Conservation (phyloP, 352 stramenopile genomes). For the Aphanomyces invadans region DNA sequence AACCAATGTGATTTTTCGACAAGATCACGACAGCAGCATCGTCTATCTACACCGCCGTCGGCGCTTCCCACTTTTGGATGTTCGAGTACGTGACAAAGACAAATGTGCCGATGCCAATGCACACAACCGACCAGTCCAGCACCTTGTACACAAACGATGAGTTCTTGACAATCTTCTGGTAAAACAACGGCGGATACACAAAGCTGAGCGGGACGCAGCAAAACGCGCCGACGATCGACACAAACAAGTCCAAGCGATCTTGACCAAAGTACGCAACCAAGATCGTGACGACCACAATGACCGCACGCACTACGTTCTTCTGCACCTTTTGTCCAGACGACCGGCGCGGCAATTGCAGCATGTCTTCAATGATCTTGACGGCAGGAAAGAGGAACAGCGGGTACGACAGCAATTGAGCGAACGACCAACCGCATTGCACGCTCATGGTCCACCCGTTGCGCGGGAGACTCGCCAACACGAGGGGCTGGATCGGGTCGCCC, state of each 20-base stretch:
- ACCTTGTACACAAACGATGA: constrained; percentile 4
- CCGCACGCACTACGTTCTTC: constrained; percentile 59
- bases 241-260: constrained; percentile 59
- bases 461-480: constrained; percentile 48
- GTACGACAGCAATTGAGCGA: constrained; percentile 62
- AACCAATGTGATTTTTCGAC: too few species aligned
- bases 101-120: constrained; percentile 49
- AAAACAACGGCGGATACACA: constrained; percentile 64
- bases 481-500: constrained; percentile 49
- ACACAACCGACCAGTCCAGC: constrained; percentile 41
- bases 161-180: constrained; percentile 31
- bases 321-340: constrained; percentile 53
- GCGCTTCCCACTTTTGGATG: constrained; percentile 50
- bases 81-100: constrained; percentile 74
- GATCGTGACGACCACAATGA: constrained; percentile 51
- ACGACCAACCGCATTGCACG: constrained; percentile 55
- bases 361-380: constrained; percentile 62
- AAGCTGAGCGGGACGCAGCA: constrained; percentile 65
- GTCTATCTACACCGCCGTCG: too few species aligned
- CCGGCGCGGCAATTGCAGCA: constrained; percentile 38
- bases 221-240: constrained; percentile 61
- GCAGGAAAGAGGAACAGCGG: constrained; percentile 64
- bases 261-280: constrained; percentile 58
- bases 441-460: constrained; percentile 48
- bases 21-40: too few species aligned